phyloP scores from a whole-genome alignment of 148 eudicot species.

The Pharnaceum exiguum region DNA sequence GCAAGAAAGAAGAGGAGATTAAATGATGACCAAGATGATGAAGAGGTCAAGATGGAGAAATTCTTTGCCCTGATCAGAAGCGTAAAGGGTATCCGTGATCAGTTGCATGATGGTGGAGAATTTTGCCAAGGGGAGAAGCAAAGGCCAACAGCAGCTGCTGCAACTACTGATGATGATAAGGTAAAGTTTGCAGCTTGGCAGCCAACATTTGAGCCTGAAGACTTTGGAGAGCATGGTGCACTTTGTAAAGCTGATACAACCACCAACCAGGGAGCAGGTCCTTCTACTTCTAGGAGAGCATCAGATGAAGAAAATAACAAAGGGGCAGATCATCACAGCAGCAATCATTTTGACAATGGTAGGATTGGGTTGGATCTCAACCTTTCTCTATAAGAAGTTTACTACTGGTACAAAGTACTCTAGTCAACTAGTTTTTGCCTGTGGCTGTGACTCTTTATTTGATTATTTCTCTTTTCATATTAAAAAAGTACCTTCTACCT shows the following conservation, averaged over 20 bases:
- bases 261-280: not conserved
- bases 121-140: not conserved
- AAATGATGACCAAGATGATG: slow-evolving; percentile 5
- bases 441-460: not conserved
- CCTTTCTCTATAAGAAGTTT: slow-evolving; percentile 26
- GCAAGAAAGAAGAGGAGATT: slow-evolving; percentile 11
- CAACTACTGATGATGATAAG: not conserved
- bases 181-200: slow-evolving; percentile 8
- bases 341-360: not conserved
- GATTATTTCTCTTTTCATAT: too few species aligned
- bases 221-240: slow-evolving; percentile 1
- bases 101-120: not conserved
- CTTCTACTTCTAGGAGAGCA: not conserved
- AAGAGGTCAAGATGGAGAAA: slow-evolving; percentile 24
- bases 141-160: not conserved
- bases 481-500: too few species aligned
- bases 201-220: slow-evolving; percentile 14
- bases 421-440: too few species aligned
- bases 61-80: slow-evolving; percentile 25
- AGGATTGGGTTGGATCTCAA: slow-evolving; percentile 29
- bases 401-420: too few species aligned
- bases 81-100: slow-evolving; percentile 22
- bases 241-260: not conserved
- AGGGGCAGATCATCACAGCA: not conserved
- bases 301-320: not conserved